These are phyloP conservation scores for Rhizophagus sp. DNA, from an alignment of 192 early-diverging fungal species.

Conservation along the genomic window DNA sequence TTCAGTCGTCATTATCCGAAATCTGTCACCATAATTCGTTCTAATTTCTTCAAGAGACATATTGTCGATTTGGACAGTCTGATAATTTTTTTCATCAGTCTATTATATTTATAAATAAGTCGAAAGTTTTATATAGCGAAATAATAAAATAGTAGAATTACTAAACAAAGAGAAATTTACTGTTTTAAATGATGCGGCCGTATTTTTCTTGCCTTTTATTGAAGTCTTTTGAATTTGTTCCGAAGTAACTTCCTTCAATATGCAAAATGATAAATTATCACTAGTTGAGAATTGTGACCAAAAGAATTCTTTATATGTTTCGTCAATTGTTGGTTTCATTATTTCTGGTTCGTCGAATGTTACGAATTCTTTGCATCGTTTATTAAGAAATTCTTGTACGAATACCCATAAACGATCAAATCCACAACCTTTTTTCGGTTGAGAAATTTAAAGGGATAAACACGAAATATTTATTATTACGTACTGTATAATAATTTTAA, in stretches of 20 bases:
- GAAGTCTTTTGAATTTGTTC: background rate
- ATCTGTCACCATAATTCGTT: background rate
- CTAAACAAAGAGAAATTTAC: background rate
- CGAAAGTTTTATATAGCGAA: background rate
- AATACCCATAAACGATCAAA: constrained; percentile 26
- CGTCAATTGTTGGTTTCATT: background rate
- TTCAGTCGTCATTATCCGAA: constrained; percentile 40
- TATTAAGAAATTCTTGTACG: constrained; percentile 23
- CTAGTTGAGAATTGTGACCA: constrained; percentile 8
- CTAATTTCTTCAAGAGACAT: background rate
- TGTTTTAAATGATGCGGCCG: background rate
- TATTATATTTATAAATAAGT: background rate
- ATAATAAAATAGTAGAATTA: too few species aligned
- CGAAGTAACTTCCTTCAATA: background rate
- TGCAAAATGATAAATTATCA: background rate
- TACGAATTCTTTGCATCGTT: constrained; percentile 32
- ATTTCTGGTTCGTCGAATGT: constrained; percentile 15
- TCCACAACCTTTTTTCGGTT: background rate
- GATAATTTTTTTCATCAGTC: background rate
- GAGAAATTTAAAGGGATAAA: background rate
- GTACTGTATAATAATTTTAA: background rate
- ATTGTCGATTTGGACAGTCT: background rate
- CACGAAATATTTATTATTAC: background rate
- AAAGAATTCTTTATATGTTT: constrained; percentile 5
- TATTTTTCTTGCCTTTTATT: background rate